phyloP scores from a whole-genome alignment of 805 yeast genomes.

The Danielia reshetovae region DNA sequence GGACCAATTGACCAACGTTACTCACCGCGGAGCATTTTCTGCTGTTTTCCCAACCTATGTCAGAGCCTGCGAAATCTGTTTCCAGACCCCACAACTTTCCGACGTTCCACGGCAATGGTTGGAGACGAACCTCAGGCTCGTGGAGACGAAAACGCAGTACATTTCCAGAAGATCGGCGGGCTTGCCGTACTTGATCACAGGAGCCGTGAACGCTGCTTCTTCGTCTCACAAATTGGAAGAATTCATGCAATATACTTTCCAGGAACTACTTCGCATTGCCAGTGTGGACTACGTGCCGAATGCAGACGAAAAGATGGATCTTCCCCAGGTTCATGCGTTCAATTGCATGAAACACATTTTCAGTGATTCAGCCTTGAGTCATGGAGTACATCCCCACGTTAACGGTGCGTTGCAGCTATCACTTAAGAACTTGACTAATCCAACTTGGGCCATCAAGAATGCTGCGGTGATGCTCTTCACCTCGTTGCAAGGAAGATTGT shows the following conservation, averaged over 20 bases:
- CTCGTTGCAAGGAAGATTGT: constrained; percentile 73
- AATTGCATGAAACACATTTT: constrained; percentile 77
- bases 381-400: constrained; percentile 21
- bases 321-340: constrained; percentile 92
- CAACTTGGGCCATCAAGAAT: constrained; percentile 82
- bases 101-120: constrained; percentile 57
- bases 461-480: constrained; percentile 93
- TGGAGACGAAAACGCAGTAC: constrained; percentile 57
- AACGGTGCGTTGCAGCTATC: constrained; percentile 59
- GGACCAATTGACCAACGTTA: constrained; percentile 64
- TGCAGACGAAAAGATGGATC: constrained; percentile 54
- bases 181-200: constrained; percentile 74
- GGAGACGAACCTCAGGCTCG: constrained; percentile 44
- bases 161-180: constrained; percentile 94
- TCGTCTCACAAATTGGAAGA: constrained; percentile 22
- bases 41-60: constrained; percentile 81
- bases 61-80: constrained; percentile 59
- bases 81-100: constrained; percentile 23
- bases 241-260: constrained; percentile 49
- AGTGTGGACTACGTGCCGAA: constrained; percentile 41
- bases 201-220: constrained; percentile 52
- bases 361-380: constrained; percentile 64
- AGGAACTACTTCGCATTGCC: constrained; percentile 53
- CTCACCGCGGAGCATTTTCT: constrained; percentile 91
- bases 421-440: constrained; percentile 57